Conservation (phyloP, 352 stramenopile genomes). For the Globisporangium yorkense region DNA sequence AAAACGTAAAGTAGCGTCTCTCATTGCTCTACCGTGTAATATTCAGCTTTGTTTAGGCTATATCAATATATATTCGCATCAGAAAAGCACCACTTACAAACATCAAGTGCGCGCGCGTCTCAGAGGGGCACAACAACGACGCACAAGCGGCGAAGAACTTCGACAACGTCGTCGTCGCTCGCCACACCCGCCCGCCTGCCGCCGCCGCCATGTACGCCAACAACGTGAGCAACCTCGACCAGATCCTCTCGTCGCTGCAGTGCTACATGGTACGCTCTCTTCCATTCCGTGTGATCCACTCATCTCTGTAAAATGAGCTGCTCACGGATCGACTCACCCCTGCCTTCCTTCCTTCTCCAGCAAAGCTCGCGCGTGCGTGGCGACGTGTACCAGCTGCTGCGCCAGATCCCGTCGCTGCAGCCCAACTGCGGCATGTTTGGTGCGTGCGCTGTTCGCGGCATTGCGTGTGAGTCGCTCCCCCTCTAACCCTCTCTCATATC, state of each 20-base stretch:
- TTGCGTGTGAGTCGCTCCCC: neutral
- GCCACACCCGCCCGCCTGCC: too few relatives aligned
- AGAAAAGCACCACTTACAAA: too few relatives aligned
- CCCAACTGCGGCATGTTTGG: constrained; percentile 83
- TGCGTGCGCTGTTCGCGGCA: constrained; percentile 11
- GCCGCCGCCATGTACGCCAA: constrained; percentile 60
- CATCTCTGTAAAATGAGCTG: constrained; percentile 1
- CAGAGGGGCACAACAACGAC: too few relatives aligned
- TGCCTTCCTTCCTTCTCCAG: constrained; percentile 16
- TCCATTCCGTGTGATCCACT: too few relatives aligned
- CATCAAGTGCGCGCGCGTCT: too few relatives aligned
- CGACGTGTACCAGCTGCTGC: constrained; percentile 81
- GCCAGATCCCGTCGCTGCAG: constrained; percentile 82
- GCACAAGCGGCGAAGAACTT: too few relatives aligned
- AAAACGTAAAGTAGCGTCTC: too few relatives aligned
- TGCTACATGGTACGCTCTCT: constrained; percentile 57
- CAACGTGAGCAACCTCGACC: constrained; percentile 84
- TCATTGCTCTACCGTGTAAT: too few relatives aligned
- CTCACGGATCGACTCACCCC: neutral
- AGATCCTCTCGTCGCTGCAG: constrained; percentile 84
- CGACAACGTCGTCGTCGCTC: too few relatives aligned
- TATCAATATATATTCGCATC: too few relatives aligned
- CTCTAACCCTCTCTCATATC: neutral
- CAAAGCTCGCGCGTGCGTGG: constrained; percentile 80
- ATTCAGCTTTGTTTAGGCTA: too few relatives aligned